Conservation (phyloP, 257 asterid species). For the Solanum okadae region DNA sequence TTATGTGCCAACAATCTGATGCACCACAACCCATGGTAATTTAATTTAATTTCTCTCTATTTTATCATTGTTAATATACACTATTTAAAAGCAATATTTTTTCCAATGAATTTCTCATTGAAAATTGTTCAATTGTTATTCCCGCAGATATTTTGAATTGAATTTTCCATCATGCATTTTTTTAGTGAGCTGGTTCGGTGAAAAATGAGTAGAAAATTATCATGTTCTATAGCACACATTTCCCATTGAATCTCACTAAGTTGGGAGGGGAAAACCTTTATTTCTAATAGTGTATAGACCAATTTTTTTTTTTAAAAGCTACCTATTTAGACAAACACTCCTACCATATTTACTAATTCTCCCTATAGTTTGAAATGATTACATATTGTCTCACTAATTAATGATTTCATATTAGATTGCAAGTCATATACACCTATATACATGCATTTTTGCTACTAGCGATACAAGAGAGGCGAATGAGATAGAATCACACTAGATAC, state of each 20-base stretch:
- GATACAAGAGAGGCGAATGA: no score
- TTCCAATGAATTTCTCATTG: neutral
- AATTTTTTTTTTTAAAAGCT: no score
- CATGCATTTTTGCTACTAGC: neutral
- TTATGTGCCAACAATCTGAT: conserved; percentile 73
- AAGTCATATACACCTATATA: neutral
- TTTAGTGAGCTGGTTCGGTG: no score
- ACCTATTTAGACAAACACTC: no score
- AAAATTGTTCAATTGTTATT: no score
- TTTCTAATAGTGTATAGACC: neutral
- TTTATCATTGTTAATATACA: neutral
- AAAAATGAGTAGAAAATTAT: no score
- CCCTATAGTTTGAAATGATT: no score
- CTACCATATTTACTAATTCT: no score
- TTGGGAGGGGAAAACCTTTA: neutral
- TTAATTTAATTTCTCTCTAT: neutral
- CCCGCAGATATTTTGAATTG: neutral
- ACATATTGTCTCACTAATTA: no score
- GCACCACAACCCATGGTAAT: conserved; percentile 61
- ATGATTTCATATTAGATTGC: neutral
- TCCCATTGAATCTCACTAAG: neutral
- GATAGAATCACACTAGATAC: neutral
- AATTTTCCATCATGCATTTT: no score
- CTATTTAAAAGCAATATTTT: neutral
- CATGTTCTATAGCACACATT: neutral